phyloP scores from a whole-genome alignment of 2,329 filamentous ascomycete genomes.

The Periconia digitata region DNA sequence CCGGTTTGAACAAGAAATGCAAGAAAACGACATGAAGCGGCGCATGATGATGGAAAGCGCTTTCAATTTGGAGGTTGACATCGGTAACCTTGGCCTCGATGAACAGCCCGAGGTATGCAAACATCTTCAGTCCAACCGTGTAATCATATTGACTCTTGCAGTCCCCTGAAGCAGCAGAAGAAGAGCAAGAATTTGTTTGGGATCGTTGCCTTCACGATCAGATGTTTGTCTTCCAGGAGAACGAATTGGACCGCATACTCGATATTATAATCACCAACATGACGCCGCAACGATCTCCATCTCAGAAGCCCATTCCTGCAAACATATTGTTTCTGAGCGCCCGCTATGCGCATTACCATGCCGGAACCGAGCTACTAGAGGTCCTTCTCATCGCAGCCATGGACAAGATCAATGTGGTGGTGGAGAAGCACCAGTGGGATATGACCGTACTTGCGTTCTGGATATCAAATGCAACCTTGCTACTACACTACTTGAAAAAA shows the following conservation, averaged over 20 bases:
- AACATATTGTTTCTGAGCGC: slow-evolving; percentile 97
- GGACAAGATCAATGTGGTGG: slow-evolving; percentile 94
- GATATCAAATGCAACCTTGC: slow-evolving; percentile 93
- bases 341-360: slow-evolving; percentile 94
- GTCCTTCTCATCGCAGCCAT: slow-evolving; percentile 82
- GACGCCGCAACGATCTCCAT: slow-evolving; percentile 91
- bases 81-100: slow-evolving; percentile 93
- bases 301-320: slow-evolving; percentile 96
- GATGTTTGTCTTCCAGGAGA: slow-evolving; percentile 99
- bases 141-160: slow-evolving; percentile 27
- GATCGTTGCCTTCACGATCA: slow-evolving; percentile 91
- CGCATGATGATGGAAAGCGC: slow-evolving; percentile 99
- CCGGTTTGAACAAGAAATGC: slow-evolving; percentile 94
- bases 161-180: slow-evolving; percentile 73
- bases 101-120: slow-evolving; percentile 82
- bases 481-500: slow-evolving; percentile 97
- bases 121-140: slow-evolving; percentile 2
- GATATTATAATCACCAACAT: slow-evolving; percentile 97
- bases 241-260: slow-evolving; percentile 85
- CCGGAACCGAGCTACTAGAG: slow-evolving; percentile 79
- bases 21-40: slow-evolving; percentile 91
- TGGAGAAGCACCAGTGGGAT: slow-evolving; percentile 97
- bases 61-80: slow-evolving; percentile 91
- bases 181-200: slow-evolving; percentile 95
- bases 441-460: slow-evolving; percentile 99